phyloP scores from a whole-genome alignment of 495 filamentous ascomycete genomes.

The Penicillium odoratum region DNA sequence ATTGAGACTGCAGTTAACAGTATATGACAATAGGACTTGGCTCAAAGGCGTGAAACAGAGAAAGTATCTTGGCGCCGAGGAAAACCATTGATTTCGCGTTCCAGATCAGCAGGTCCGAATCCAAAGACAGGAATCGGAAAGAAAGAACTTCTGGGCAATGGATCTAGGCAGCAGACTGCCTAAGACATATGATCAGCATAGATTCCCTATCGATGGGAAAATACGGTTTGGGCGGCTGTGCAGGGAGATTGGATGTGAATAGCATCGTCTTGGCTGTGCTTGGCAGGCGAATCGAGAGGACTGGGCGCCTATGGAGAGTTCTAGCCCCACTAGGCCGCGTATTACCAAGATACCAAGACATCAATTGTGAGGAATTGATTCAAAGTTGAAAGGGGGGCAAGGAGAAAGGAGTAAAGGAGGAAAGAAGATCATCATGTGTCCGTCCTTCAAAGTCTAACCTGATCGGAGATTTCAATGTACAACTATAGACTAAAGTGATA shows the following conservation, averaged over 20 bases:
- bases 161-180: background rate
- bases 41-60: background rate
- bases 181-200: background rate
- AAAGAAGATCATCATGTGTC: too few relatives aligned
- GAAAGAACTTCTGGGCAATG: background rate
- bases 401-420: background rate
- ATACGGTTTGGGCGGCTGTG: background rate
- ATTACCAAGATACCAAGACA: slow-evolving; percentile 3
- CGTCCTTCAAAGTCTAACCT: too few relatives aligned
- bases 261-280: slow-evolving; percentile 14
- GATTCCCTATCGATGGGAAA: background rate
- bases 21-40: background rate
- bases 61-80: slow-evolving; percentile 1
- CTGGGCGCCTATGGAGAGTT: slow-evolving; percentile 5
- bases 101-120: background rate
- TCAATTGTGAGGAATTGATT: too few relatives aligned
- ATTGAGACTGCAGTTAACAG: background rate
- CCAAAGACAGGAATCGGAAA: background rate
- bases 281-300: slow-evolving; percentile 8
- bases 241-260: slow-evolving; percentile 8
- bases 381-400: background rate
- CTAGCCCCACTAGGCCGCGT: slow-evolving; percentile 14
- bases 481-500: too few relatives aligned
- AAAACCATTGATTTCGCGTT: background rate
- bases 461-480: too few relatives aligned